Base-by-base conservation (phyloP, 1,139 yeast species). In the Pichia sp. region DNA sequence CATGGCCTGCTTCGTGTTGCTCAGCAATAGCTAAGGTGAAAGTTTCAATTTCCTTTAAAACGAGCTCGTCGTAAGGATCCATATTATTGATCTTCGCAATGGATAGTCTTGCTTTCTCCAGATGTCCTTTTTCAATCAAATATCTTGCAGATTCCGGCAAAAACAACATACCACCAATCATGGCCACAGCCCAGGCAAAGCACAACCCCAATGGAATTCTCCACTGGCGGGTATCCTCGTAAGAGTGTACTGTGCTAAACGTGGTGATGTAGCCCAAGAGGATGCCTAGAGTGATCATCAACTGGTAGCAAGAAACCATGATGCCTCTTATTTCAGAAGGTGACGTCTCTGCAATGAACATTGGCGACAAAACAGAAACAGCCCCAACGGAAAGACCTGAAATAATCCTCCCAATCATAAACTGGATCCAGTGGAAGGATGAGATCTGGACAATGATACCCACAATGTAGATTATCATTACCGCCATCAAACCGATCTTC, bases 131-230 rank as follows among this genome's bases (percentile, higher is more conserved):
- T 58, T 81, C 78, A 58, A 85, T 77, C 67, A 78, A 77, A 71
- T 72, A 87, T 72, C 95, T 79, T 61, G 95, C 90, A 43, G 93
- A 82, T 72, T 87, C 95, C 52, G 95, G 95, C 71, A 85, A 79
- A 64, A 83, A 73, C 45, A 76, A 60, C 81, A 85, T 80, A 66
- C 87, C 93, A 51, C 69, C 62, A 51, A 74, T 61, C 57, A 72
- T 52, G 66, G 75, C 69, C 52, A 75, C 61, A 45, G 81, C 80
- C 75, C 81, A 79, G 13, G 67, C 66, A 63, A 78, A 75, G 67
- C 78, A 79, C 56, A 79, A 61, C 59, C 86, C 87, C 67, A 83
- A 72, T 54, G 84, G 85, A 57, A 82, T 76, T 76, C 85, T 80
- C 81, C 85, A 83, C 68, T 83, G 84, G 31, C 78, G 78, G 40